phyloP scores from a whole-genome alignment of 495 filamentous ascomycete species.

The Hyaloscypha finlandica region DNA sequence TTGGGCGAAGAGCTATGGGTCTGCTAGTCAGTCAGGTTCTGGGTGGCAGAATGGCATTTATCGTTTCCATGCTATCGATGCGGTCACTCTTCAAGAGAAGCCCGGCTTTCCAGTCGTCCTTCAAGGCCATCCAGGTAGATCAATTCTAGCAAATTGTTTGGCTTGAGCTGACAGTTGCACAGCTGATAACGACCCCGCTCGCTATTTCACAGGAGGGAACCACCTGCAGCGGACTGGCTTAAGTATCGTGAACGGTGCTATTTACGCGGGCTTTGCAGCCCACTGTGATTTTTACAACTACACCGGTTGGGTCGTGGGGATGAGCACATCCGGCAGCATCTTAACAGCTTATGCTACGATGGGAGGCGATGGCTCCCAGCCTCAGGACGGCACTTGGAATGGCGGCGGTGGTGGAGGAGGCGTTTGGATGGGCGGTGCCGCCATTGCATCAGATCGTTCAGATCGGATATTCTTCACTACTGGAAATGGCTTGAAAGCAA shows the following conservation, averaged over 20 bases:
- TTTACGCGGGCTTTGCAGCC: conserved; percentile 43
- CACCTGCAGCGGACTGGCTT: conserved; percentile 41
- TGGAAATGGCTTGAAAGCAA: conserved; percentile 33
- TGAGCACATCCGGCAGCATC: conserved; percentile 27
- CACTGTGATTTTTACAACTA: conserved; percentile 40
- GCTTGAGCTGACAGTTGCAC: conserved; percentile 3
- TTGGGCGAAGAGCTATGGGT: conserved; percentile 42
- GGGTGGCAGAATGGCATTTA: conserved; percentile 37
- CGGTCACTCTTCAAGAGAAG: conserved; percentile 37
- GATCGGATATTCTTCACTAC: conserved; percentile 43
- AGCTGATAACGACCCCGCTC: conserved; percentile 36
- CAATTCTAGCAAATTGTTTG: neutral
- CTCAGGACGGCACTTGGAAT: conserved; percentile 31
- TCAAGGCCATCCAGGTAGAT: conserved; percentile 14
- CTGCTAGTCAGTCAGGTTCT: conserved; percentile 19
- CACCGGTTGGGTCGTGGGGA: conserved; percentile 37
- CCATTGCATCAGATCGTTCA: conserved; percentile 8
- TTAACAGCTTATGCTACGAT: conserved; percentile 20
- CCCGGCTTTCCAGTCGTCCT: conserved; percentile 35
- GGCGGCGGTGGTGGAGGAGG: conserved; percentile 32
- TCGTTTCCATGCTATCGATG: conserved; percentile 40
- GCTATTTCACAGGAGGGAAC: conserved; percentile 39
- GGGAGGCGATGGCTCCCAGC: conserved; percentile 18
- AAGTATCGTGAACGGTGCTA: conserved; percentile 37
- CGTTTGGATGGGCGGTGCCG: conserved; percentile 13